Conservation (phyloP, 352 stramenopile genomes). For the Pythium folliculosum region DNA sequence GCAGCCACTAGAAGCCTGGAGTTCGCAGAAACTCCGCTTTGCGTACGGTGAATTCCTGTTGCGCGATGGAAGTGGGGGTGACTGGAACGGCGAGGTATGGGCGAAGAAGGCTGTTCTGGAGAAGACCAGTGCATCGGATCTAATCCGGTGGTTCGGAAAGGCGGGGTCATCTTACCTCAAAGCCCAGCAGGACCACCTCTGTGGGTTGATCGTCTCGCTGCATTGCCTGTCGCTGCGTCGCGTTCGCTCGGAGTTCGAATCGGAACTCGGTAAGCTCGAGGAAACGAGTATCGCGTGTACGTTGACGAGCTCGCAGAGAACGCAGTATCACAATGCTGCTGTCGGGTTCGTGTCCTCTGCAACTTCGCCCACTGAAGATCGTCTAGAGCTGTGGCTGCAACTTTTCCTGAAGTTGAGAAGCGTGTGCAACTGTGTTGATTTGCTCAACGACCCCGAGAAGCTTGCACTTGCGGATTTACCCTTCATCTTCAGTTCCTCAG, state of each 20-base stretch:
- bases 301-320: conserved; percentile 51
- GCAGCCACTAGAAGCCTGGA: conserved; percentile 66
- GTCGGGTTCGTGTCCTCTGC: conserved; percentile 54
- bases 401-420: conserved; percentile 63
- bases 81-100: conserved; percentile 25
- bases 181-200: conserved; percentile 39
- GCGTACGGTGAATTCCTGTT: conserved; percentile 53
- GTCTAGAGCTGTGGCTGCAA: conserved; percentile 61
- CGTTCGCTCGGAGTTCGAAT: conserved; percentile 75
- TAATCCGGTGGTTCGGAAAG: conserved; percentile 54
- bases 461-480: conserved; percentile 66
- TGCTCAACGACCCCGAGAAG: conserved; percentile 78
- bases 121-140: conserved; percentile 41
- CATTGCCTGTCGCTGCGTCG: conserved; percentile 66
- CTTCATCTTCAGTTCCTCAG: conserved; percentile 57
- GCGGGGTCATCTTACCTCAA: conserved; percentile 48
- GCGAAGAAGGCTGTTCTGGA: conserved; percentile 38
- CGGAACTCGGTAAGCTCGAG: conserved; percentile 78
- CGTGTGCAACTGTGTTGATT: conserved; percentile 83
- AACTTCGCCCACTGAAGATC: conserved; percentile 40
- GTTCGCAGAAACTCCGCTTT: conserved; percentile 32
- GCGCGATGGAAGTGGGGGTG: conserved; percentile 19
- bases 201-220: conserved; percentile 49
- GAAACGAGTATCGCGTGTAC: conserved; percentile 74
- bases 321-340: conserved; percentile 69